Conservation (phyloP, 495 filamentous ascomycete genomes). For the Annulohypoxylon moriforme region DNA sequence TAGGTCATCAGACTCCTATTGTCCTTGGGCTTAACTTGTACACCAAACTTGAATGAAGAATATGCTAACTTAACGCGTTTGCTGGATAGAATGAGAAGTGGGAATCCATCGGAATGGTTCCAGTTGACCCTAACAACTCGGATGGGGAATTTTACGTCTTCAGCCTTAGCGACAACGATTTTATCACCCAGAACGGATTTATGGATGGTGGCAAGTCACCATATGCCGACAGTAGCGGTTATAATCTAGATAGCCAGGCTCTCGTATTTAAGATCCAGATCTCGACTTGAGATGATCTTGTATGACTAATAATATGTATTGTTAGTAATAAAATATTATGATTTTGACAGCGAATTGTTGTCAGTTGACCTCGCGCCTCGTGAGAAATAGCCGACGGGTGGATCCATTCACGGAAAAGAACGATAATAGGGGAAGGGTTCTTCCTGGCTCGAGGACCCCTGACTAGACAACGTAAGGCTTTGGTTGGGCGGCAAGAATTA, state of each 20-base stretch:
- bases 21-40: background rate
- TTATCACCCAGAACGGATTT: constrained; percentile 79
- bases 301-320: background rate
- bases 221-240: constrained; percentile 73
- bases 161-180: constrained; percentile 80
- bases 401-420: background rate
- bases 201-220: constrained; percentile 70
- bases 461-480: constrained; percentile 25
- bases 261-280: constrained; percentile 75
- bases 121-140: constrained; percentile 61
- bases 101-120: constrained; percentile 76
- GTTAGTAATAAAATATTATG: background rate
- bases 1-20: constrained; percentile 9
- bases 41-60: background rate
- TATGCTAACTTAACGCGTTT: constrained; percentile 1
- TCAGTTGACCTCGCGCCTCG: background rate
- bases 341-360: background rate
- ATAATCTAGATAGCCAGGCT: constrained; percentile 73
- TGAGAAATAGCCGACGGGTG: background rate
- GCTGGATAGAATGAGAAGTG: constrained; percentile 76
- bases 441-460: constrained; percentile 18
- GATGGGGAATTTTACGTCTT: constrained; percentile 76
- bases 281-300: constrained; percentile 17
- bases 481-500: constrained; percentile 31
- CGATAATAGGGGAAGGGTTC: constrained; percentile 3